Evolutionary conservation across 768 basidiomycete species (phyloP).

Genomic region (Mycena vitilis): DNA sequence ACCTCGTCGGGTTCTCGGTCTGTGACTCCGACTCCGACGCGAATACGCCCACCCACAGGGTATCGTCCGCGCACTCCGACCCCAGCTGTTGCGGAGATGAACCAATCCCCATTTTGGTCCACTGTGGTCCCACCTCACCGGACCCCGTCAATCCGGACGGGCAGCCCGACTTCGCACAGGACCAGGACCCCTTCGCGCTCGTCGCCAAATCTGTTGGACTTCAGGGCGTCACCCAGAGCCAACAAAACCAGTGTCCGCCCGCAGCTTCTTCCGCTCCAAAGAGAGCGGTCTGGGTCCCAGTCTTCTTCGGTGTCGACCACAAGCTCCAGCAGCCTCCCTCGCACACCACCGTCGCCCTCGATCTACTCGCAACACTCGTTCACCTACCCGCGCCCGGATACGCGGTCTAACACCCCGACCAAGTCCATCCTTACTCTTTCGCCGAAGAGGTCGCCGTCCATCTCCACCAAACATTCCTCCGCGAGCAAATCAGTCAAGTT

Average conservation of each 20-base stretch:
- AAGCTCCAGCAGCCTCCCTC: constrained; percentile 35
- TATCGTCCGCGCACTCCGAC: constrained; percentile 42
- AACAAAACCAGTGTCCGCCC: constrained; percentile 12
- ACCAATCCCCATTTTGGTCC: constrained; percentile 35
- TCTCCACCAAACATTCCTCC: constrained; percentile 55
- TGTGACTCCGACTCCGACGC: constrained; percentile 40
- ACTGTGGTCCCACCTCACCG: constrained; percentile 32
- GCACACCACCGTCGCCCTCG: constrained; percentile 42
- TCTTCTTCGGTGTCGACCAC: constrained; percentile 33
- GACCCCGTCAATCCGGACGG: constrained; percentile 28
- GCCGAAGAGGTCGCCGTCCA: constrained; percentile 51
- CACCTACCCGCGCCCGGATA: constrained; percentile 34
- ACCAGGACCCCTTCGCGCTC: constrained; percentile 34
- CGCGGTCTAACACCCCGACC: constrained; percentile 35
- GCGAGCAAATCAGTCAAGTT: constrained; percentile 75
- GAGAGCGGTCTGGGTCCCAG: constrained; percentile 36
- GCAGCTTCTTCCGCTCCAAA: constrained; percentile 24
- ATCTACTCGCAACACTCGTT: constrained; percentile 40
- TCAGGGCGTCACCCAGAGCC: constrained; percentile 25
- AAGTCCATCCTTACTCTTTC: constrained; percentile 72
- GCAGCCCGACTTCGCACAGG: constrained; percentile 25
- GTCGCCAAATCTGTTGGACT: constrained; percentile 35
- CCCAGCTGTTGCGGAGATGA: constrained; percentile 34
- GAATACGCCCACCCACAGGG: constrained; percentile 44
- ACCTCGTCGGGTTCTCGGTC: constrained; percentile 39